These are phyloP conservation scores for Pistacia integerrima DNA, from an alignment of 345 rosid species.

Conservation along the genomic window DNA sequence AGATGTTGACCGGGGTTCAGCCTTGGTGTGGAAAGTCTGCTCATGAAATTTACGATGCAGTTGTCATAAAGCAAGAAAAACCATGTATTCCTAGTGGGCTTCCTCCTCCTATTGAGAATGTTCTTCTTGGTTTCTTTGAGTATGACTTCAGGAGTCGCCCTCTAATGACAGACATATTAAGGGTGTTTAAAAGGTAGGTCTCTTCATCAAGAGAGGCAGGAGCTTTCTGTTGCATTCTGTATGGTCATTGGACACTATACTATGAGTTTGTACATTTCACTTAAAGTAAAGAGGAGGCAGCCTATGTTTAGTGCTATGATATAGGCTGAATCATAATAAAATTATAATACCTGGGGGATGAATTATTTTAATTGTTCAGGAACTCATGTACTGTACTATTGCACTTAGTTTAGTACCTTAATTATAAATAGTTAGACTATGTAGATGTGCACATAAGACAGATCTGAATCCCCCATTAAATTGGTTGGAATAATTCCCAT, in stretches of 20 bases:
- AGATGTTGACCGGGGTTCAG: constrained; percentile 85
- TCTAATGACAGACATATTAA: constrained; percentile 69
- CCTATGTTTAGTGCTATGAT: neutral
- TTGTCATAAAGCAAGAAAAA: constrained; percentile 75
- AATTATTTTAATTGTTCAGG: too few species aligned
- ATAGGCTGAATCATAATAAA: neutral
- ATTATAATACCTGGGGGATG: too few species aligned
- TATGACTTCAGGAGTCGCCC: constrained; percentile 88
- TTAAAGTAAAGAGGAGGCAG: neutral
- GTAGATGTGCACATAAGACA: too few species aligned
- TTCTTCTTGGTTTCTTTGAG: constrained; percentile 84
- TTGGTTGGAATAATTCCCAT: too few species aligned
- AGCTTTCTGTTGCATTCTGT: too few species aligned
- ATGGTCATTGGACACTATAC: too few species aligned
- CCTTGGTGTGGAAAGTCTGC: constrained; percentile 77
- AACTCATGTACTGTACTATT: too few species aligned
- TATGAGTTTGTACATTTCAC: neutral
- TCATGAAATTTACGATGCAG: constrained; percentile 64
- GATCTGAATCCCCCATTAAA: too few species aligned
- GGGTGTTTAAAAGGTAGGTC: constrained; percentile 61
- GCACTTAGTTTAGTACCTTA: too few species aligned
- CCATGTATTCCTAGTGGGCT: constrained; percentile 65
- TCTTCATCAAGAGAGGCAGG: neutral
- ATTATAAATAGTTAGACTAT: too few species aligned
- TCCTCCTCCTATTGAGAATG: constrained; percentile 68